These are phyloP conservation scores for Sugiyamaella neomexicana DNA, from an alignment of 1,139 yeast genomes.

Conservation along the genomic window DNA sequence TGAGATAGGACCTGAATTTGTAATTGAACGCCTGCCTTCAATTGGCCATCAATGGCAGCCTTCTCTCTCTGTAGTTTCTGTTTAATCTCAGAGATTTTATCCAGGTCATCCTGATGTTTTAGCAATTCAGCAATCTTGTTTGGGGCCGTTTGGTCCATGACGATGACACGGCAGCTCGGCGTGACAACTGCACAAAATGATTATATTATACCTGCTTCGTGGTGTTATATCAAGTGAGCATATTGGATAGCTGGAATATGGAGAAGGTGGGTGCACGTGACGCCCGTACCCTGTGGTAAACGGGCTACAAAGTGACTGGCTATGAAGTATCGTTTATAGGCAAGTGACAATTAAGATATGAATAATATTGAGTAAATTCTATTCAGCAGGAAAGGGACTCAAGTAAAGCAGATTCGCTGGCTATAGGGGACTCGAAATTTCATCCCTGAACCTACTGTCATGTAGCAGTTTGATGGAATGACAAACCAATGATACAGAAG, in stretches of 20 bases:
- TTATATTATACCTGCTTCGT: neutral
- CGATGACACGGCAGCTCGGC: no score
- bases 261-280: neutral
- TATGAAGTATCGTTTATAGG: no score
- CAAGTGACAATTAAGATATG: no score
- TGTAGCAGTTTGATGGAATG: no score
- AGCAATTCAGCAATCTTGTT: slow-evolving; percentile 35
- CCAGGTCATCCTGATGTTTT: slow-evolving; percentile 46
- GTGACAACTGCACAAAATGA: no score
- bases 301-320: no score
- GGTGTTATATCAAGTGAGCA: neutral
- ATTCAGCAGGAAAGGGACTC: no score
- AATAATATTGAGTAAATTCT: no score
- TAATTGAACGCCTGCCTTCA: slow-evolving; percentile 60
- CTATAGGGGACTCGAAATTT: no score
- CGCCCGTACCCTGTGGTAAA: neutral
- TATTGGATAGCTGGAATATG: neutral
- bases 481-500: no score
- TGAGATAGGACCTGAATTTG: slow-evolving; percentile 56
- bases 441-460: no score
- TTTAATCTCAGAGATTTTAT: slow-evolving; percentile 53
- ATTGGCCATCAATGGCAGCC: slow-evolving; percentile 67
- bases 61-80: slow-evolving; percentile 69
- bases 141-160: slow-evolving; percentile 17
- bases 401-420: no score